Conservation (phyloP, 345 rosid genomes). For the Arabis alpina region DNA sequence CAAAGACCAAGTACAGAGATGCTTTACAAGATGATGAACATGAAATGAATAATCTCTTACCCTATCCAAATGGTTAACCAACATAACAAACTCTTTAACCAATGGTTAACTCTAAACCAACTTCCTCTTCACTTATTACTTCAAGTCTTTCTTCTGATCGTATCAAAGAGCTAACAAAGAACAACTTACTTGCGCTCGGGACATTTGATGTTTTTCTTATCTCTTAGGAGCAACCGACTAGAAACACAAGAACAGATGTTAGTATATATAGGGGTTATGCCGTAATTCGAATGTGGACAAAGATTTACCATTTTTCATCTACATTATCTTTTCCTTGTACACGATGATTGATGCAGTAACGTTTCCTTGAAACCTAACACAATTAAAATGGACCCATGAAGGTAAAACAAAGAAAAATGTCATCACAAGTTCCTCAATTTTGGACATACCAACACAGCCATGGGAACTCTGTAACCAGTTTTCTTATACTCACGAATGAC, state of each 20-base stretch:
- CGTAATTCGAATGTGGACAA: slow-evolving; percentile 18
- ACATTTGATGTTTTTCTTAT: slow-evolving; percentile 63
- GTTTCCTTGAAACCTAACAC: slow-evolving; percentile 83
- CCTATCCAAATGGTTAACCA: too few relatives aligned
- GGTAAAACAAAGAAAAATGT: neutral
- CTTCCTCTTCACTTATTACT: too few relatives aligned
- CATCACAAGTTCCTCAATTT: neutral
- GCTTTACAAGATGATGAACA: too few relatives aligned
- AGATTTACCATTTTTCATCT: slow-evolving; percentile 87
- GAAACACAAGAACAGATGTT: slow-evolving; percentile 23
- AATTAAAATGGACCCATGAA: slow-evolving; percentile 3
- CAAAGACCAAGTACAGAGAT: too few relatives aligned
- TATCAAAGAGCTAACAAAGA: slow-evolving; percentile 15
- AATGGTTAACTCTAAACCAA: too few relatives aligned
- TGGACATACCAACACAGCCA: slow-evolving; percentile 79
- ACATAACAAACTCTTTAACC: too few relatives aligned
- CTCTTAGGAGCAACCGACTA: slow-evolving; percentile 78
- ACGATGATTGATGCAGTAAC: slow-evolving; percentile 78
- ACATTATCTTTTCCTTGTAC: slow-evolving; percentile 72
- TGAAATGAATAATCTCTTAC: too few relatives aligned
- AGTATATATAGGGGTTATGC: neutral
- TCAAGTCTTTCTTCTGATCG: too few relatives aligned
- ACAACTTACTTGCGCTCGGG: slow-evolving; percentile 75
- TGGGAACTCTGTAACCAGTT: slow-evolving; percentile 92
- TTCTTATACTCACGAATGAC: slow-evolving; percentile 82